Base-by-base conservation (phyloP, 495 filamentous ascomycete species). In the Ascodesmis nigricans region DNA sequence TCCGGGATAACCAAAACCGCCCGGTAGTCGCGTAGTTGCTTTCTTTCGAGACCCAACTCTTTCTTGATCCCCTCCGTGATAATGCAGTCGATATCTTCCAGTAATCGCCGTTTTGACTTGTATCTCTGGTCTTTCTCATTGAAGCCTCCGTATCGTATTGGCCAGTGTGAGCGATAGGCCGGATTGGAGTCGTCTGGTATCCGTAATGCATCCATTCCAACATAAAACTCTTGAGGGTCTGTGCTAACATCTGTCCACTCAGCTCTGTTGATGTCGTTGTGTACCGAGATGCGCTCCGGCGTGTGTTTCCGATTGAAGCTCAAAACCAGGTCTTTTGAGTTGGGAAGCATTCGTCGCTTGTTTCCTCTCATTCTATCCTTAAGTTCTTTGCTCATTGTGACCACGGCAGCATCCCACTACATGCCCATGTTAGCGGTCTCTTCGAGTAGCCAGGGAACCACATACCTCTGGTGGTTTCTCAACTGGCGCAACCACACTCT, bases 51-150 rank as follows among this genome's bases (percentile, higher is more conserved):
- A 2, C 73, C 76, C 21, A 97, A 59, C 47, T 97, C 79, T 15
- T 60, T 67, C 37, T 74, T 75, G 43, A 97, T 74, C 3, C 80
- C 75, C 39, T 82, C 71, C 48, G 91, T 81, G 7, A 95, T 58
- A 15, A 95, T 76, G 4, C 70, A 63, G 32, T 83, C 74, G 35
- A 95, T 73, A 53, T 95, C 87, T 39, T 82, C 61, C 45, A 75
- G 75, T 2, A 97, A 57, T 38, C 76, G 66, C 35, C 71, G 67
- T 38, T 75, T 75, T 45, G 64, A 73, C 1, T 60, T 52, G 49
- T 95, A 95, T n/a, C n/a, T n/a, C n/a, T n/a, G n/a, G 49, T 92
- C 90, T 26, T 67, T 63, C 50, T 95, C 90, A 42, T 97, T 91
- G 43, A 82, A 69, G 58, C 69, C 78, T 3, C 87, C 87, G 52